A percentile compares a stretch with the other conserved stretches of the same genome.
Conservation (phyloP, 2,329 filamentous ascomycete genomes). For the Ophiosphaerella narmari region DNA sequence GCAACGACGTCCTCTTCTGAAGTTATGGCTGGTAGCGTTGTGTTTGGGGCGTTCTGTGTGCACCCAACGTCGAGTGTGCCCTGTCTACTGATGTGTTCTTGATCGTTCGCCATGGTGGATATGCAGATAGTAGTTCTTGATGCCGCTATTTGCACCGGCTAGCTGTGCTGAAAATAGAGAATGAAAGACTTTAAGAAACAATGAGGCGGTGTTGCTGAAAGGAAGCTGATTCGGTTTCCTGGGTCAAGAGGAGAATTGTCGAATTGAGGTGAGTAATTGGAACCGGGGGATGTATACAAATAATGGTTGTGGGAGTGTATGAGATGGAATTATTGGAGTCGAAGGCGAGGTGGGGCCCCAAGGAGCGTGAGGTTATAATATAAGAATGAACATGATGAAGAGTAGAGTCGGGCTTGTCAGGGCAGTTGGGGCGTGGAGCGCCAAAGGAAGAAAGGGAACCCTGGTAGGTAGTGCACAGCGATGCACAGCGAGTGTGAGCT, state of each 20-base stretch:
- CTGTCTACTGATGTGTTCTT: conserved; percentile 30
- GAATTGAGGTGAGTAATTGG: neutral
- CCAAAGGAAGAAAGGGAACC: conserved; percentile 31
- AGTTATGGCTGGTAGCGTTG: conserved; percentile 26
- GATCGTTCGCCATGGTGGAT: conserved; percentile 41
- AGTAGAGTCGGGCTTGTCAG: conserved; percentile 34
- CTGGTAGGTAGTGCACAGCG: conserved; percentile 8
- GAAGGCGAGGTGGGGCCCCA: conserved; percentile 36
- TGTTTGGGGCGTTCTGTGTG: conserved; percentile 30
- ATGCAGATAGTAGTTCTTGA: neutral
- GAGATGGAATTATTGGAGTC: conserved; percentile 13
- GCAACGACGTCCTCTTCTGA: conserved; percentile 68
- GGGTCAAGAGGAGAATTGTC: too few relatives aligned
- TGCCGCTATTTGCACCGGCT: neutral
- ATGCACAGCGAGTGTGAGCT: neutral
- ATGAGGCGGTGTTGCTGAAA: too few relatives aligned
- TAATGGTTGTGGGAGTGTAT: conserved; percentile 9
- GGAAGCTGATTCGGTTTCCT: too few relatives aligned
- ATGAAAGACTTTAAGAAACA: neutral
- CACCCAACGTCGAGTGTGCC: conserved; percentile 36
- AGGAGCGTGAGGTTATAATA: conserved; percentile 46
- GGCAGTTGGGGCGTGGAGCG: conserved; percentile 23
- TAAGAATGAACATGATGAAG: conserved; percentile 41
- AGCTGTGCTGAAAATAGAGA: neutral
- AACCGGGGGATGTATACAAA: neutral